phyloP scores from a whole-genome alignment of 495 filamentous ascomycete species.

The Trichoderma erinaceum region DNA sequence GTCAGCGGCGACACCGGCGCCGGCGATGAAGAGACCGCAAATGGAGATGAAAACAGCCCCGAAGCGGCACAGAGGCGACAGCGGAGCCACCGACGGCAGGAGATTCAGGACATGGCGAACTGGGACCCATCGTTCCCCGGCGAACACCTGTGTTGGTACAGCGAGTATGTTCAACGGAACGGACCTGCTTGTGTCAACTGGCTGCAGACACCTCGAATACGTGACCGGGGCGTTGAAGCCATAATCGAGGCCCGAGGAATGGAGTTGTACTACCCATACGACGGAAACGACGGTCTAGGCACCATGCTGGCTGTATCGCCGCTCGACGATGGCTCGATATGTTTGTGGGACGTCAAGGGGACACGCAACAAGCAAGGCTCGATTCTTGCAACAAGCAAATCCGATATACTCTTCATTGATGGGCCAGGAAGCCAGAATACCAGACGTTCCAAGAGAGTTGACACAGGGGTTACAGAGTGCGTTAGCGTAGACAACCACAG shows the following conservation, averaged over 20 bases:
- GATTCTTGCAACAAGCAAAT: slow-evolving; percentile 57
- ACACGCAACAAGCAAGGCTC: slow-evolving; percentile 54
- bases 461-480: slow-evolving; percentile 73
- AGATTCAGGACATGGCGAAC: slow-evolving; percentile 45
- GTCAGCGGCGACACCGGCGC: slow-evolving; percentile 23
- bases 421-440: slow-evolving; percentile 39
- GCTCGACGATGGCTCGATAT: slow-evolving; percentile 78
- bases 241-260: slow-evolving; percentile 56
- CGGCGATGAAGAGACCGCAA: slow-evolving; percentile 20
- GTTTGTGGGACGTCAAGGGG: slow-evolving; percentile 75
- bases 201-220: slow-evolving; percentile 55
- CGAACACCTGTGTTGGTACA: slow-evolving; percentile 72
- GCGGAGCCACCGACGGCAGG: slow-evolving; percentile 42
- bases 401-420: slow-evolving; percentile 55
- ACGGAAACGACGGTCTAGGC: slow-evolving; percentile 29
- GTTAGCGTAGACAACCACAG: slow-evolving; percentile 69
- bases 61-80: slow-evolving; percentile 33
- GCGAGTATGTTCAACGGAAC: slow-evolving; percentile 80
- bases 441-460: slow-evolving; percentile 41
- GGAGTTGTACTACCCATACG: slow-evolving; percentile 52
- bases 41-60: slow-evolving; percentile 24
- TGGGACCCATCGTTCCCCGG: slow-evolving; percentile 75
- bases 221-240: slow-evolving; percentile 27
- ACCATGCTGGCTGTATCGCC: slow-evolving; percentile 64
- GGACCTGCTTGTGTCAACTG: slow-evolving; percentile 67